Conservation (phyloP, 768 basidiomycete species). For the Amyloporia xantha region DNA sequence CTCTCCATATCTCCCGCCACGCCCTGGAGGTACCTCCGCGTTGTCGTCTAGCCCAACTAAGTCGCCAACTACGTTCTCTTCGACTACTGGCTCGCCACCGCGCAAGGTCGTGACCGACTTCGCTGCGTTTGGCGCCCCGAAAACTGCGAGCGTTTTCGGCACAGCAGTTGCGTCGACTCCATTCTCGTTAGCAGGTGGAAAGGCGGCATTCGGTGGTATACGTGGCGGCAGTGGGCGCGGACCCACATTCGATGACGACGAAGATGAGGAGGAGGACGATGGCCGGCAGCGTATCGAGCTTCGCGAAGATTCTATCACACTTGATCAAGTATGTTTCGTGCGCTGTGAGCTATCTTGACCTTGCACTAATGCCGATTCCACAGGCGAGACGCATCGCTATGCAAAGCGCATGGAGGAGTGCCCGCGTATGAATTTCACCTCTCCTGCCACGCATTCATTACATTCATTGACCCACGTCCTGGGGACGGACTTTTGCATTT, state of each 20-base stretch:
- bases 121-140: conserved; percentile 74
- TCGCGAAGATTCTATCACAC: conserved; percentile 77
- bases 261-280: conserved; percentile 48
- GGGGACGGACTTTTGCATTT: not conserved
- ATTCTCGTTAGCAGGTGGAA: conserved; percentile 71
- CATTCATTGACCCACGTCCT: not conserved
- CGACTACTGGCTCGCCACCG: conserved; percentile 53
- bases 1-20: conserved; percentile 39
- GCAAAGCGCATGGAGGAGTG: conserved; percentile 85
- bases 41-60: conserved; percentile 34
- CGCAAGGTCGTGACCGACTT: conserved; percentile 89
- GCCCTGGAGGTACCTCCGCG: conserved; percentile 28
- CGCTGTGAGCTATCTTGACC: no score
- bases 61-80: conserved; percentile 18
- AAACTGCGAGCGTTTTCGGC: conserved; percentile 72
- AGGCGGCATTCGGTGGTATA: conserved; percentile 81
- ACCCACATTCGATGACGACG: conserved; percentile 61
- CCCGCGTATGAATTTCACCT: conserved; percentile 38
- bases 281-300: conserved; percentile 71
- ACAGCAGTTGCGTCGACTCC: conserved; percentile 79
- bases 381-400: conserved; percentile 80
- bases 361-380: no score
- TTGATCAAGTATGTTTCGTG: conserved; percentile 71
- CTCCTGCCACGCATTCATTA: no score
- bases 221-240: conserved; percentile 33